Conservation (phyloP, 2,329 filamentous ascomycete species). For the Cytospora piceae region DNA sequence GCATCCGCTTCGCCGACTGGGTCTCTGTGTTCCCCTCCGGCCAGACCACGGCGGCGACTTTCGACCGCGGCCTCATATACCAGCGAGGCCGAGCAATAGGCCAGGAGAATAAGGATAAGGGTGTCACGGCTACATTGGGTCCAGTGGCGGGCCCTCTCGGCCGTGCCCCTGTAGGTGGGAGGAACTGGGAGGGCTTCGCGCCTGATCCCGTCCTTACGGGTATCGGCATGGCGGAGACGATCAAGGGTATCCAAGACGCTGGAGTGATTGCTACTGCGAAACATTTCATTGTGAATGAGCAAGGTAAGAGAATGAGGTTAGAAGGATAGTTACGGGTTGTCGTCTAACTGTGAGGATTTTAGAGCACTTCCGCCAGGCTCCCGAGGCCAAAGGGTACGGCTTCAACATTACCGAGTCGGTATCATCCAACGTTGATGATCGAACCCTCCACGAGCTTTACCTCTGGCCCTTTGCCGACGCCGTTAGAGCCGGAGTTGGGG, state of each 20-base stretch:
- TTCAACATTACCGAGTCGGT: conserved; percentile 63
- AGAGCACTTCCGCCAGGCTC: conserved; percentile 73
- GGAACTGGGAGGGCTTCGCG: conserved; percentile 73
- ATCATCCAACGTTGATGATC: conserved; percentile 60
- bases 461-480: conserved; percentile 68
- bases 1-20: conserved; percentile 77
- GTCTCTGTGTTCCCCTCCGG: conserved; percentile 81
- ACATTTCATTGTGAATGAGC: conserved; percentile 72
- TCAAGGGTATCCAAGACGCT: conserved; percentile 78
- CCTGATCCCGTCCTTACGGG: conserved; percentile 78
- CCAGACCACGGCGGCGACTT: conserved; percentile 81
- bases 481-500: conserved; percentile 56
- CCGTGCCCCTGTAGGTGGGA: conserved; percentile 67
- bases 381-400: conserved; percentile 60
- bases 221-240: conserved; percentile 70
- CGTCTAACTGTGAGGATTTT: conserved; percentile 7
- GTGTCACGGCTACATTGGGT: conserved; percentile 73
- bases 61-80: conserved; percentile 74
- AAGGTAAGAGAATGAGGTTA: conserved; percentile 44
- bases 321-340: neutral
- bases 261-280: conserved; percentile 80
- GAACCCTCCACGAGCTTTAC: conserved; percentile 65
- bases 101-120: conserved; percentile 71
- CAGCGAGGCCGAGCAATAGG: conserved; percentile 73
- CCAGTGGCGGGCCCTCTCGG: conserved; percentile 76